Evolutionary conservation across 805 yeast species (phyloP), one percentile per base, ranked within the genome.

Genomic region (Metschnikowia reukaufii): DNA sequence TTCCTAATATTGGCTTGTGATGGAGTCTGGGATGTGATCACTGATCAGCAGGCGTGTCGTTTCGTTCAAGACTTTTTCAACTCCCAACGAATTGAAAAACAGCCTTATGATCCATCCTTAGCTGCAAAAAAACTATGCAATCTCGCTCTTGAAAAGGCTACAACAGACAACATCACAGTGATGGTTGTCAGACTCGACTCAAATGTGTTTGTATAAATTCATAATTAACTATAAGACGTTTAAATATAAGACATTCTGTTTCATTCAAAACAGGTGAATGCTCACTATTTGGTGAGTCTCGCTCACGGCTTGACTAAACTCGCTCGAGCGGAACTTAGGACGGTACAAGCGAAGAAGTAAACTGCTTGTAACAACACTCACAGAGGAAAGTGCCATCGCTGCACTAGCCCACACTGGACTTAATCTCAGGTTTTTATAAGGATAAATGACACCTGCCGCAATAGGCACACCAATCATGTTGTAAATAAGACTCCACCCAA

Each of bases 11-110:
- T 92, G 49, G 98, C 97, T 0, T 94, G 98, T 65, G 99, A 92
- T 66, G 99, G 99, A 0, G 70, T 92, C 9, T 92, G 98, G 98
- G 99, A 92, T 64, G 97, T 92, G 4, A 77, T 91, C 42, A 75
- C 83, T 7, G 99, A 94, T 62, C 86, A 81, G 53, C 79, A 80
- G 46, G 98, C 98, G 0, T 87, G 94, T 47, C 84, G 84, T 46
- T 64, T 84, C 55, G 84, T 88, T 4, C 71, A 74, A 39, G 74
- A 76, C 34, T 68, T 79, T 10, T 67, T 72, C 46, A 56, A 54
- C 17, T 54, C 54, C 16, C 54, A 59, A n/a, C 45, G 58, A 7
- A 82, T 51, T 5, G 51, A 48, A 16, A 48, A 48, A 35, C 41
- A 49, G 31, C 40, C 46, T 0, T 40, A 40, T 33, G 72, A 84